Evolutionary conservation across 768 basidiomycete species (phyloP).

Genomic region (Hypsizygus marmoreus): DNA sequence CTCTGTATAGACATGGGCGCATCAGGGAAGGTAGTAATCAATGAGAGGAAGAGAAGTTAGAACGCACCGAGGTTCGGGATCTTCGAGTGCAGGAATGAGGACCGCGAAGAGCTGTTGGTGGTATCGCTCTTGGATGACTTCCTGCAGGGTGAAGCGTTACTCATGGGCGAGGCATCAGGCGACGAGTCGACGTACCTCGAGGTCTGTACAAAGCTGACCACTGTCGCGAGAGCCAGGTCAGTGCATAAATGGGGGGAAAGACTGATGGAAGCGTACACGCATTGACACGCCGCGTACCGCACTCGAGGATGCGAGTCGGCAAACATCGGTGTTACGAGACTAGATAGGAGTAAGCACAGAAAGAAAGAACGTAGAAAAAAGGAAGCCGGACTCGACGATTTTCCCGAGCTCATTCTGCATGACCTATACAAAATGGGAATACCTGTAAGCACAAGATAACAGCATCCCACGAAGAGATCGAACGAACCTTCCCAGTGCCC

Average conservation of each 20-base stretch:
- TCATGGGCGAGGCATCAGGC: background rate
- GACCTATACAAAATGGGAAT: slow-evolving; percentile 39
- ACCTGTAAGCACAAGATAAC: background rate
- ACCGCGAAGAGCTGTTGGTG: slow-evolving; percentile 69
- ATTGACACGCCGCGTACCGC: slow-evolving; percentile 80
- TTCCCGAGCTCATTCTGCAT: slow-evolving; percentile 83
- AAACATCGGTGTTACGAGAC: slow-evolving; percentile 78
- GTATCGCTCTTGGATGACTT: slow-evolving; percentile 73
- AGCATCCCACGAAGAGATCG: background rate
- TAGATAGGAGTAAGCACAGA: slow-evolving; percentile 24
- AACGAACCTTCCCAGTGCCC: slow-evolving; percentile 68
- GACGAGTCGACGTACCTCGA: slow-evolving; percentile 55
- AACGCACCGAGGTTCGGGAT: slow-evolving; percentile 68
- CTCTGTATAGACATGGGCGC: slow-evolving; percentile 41
- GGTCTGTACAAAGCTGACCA: slow-evolving; percentile 87
- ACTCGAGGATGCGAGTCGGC: slow-evolving; percentile 78
- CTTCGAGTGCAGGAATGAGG: slow-evolving; percentile 73
- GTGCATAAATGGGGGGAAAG: slow-evolving; percentile 1
- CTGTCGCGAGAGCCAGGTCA: slow-evolving; percentile 37
- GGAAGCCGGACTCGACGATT: slow-evolving; percentile 67
- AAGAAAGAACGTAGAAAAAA: slow-evolving; percentile 1
- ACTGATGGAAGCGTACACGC: slow-evolving; percentile 56
- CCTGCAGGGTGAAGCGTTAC: slow-evolving; percentile 38
- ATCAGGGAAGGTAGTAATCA: background rate
- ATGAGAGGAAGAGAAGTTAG: background rate